Evolutionary conservation across 169 alveolate species (phyloP), one percentile per base, ranked within the genome.

Genomic region (Pseudocohnilembus persalinus): DNA sequence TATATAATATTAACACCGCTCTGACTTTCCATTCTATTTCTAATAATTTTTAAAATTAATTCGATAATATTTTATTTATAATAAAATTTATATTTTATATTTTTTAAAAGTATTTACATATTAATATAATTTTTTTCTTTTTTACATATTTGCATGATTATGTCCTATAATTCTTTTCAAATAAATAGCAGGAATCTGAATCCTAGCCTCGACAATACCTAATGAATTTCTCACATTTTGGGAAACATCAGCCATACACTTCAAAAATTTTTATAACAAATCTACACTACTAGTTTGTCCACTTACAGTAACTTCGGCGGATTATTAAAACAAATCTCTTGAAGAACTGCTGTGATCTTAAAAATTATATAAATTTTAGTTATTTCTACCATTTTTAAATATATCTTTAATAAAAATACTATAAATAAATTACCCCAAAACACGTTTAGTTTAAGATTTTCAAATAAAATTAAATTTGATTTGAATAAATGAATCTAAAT

Each of bases 161-260:
- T 34, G 30, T 35, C 84, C 84, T 25, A 85, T 85, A 11, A 85
- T 63, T 85, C 87, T 85, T 74, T 81, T 85, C 63, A 85, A 80
- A 74, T 74, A 85, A 74, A 85, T 85, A 1, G 83, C 83, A 20
- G 90, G 90, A 30, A 85, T 76, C 26, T 72, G 63, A 25, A 85
- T 80, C 25, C 73, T 73, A 0, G 87, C 90, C 32, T 85, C 90
- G 20, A 85, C 79, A 0, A 85, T 85, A 31, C 90, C 90, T 64
- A 85, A 28, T 75, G 78, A 85, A 30, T 85, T 80, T 64, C 80
- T 85, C 20, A 85, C 30, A 6, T 79, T 49, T 31, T 85, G 74
- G 0, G 80, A 74, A 16, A 85, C 76, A 29, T 74, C 49, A 64
- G 79, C 74, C 83, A 85, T 85, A 33, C 73, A 49, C 0, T 25